These are phyloP conservation scores for Taiozyma sp. DNA, from an alignment of 1,139 yeast genomes.

Conservation along the genomic window DNA sequence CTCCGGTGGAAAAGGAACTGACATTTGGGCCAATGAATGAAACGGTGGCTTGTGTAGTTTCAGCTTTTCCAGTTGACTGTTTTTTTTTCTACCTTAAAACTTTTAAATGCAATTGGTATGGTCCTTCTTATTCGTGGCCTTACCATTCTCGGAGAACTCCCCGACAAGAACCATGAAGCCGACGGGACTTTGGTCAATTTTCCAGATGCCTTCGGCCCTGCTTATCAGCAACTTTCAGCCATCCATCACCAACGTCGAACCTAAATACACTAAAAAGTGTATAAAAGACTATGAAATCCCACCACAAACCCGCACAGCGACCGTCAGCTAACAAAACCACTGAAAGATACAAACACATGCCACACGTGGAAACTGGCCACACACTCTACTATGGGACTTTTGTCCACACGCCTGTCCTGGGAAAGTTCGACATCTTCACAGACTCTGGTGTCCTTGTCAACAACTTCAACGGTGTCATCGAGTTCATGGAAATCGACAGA, in stretches of 20 bases:
- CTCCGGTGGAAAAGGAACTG: background rate
- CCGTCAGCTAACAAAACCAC: background rate
- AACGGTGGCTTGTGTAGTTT: background rate
- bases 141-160: background rate
- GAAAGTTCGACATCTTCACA: conserved; percentile 40
- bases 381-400: conserved; percentile 41
- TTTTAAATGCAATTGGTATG: too few relatives aligned
- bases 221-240: background rate
- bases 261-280: background rate
- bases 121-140: background rate
- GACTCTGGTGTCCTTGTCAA: conserved; percentile 53
- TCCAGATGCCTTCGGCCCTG: background rate
- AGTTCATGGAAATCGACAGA: conserved; percentile 30
- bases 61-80: background rate
- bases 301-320: background rate
- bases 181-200: too few relatives aligned
- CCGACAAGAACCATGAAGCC: background rate
- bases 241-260: background rate
- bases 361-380: background rate
- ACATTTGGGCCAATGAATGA: background rate
- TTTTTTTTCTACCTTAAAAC: background rate
- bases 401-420: conserved; percentile 48
- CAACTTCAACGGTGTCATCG: conserved; percentile 36
- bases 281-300: background rate
- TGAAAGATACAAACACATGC: background rate